Conservation (phyloP, 371 early-diverging fungal species). For the Syncephalastrum monosporum region DNA sequence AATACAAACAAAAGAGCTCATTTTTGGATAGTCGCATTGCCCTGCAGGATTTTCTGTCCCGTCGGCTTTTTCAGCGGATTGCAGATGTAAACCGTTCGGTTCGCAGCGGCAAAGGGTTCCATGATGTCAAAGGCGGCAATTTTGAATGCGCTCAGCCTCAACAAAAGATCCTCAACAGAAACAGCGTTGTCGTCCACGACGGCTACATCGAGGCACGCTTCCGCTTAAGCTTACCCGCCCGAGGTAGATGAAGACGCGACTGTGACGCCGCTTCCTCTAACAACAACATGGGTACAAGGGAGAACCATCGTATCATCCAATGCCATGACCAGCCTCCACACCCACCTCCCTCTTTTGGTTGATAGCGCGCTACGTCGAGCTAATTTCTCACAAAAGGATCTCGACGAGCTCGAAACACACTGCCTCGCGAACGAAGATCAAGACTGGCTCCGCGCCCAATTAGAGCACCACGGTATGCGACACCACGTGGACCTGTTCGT, state of each 20-base stretch:
- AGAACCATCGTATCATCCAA: conserved; percentile 6
- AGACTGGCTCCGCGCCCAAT: conserved; percentile 6
- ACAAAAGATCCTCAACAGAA: conserved; percentile 9
- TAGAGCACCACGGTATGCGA: not conserved
- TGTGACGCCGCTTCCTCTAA: not conserved
- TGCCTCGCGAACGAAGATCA: conserved; percentile 8
- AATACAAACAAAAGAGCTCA: not conserved
- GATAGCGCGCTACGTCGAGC: too few relatives aligned
- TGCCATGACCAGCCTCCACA: too few relatives aligned
- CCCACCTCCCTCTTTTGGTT: too few relatives aligned
- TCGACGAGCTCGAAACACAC: not conserved
- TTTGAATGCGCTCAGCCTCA: not conserved
- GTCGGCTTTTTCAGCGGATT: not conserved
- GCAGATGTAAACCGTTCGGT: not conserved
- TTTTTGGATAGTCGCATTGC: conserved; percentile 2
- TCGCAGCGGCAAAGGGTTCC: not conserved
- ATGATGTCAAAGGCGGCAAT: conserved; percentile 9
- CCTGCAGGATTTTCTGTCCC: conserved; percentile 6
- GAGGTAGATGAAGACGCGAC: not conserved
- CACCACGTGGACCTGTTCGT: too few relatives aligned
- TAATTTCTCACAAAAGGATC: not conserved
- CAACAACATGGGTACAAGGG: conserved; percentile 6
- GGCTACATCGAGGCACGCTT: conserved; percentile 10
- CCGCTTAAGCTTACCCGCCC: conserved; percentile 4
- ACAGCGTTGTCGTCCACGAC: not conserved